Evolutionary conservation across 2,329 filamentous ascomycete species (phyloP), one percentile per base, ranked within the genome.

Genomic region (Cadophora luteo-olivacea): DNA sequence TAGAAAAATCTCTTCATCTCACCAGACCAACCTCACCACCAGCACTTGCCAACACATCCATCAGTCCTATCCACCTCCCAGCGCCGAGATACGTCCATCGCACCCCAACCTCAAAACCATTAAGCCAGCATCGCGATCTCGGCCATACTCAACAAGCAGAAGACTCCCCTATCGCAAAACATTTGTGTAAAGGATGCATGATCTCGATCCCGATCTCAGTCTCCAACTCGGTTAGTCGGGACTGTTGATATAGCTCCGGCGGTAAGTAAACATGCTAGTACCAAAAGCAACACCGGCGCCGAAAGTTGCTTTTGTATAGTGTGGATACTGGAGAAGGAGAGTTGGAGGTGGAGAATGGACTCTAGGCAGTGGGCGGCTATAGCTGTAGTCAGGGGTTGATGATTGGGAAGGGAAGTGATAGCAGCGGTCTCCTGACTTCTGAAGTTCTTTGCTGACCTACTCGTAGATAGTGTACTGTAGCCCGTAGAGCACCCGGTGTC

Each of bases 181-280:
- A 22, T 49, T 2, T n/a, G 11, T 19, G 45, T 49, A 49, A 4
- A 49, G 45, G 45, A n/a, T 49, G 45, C 45, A 49, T 19, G 45
- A 49, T 49, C 45, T 49, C 45, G 41, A 54, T 54, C 51, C 5
- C 51, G 51, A 54, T 54, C 51, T 32, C 51, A 32, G 12, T 3
- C 3, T 4, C 22, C 19, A 49, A 54, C 4, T 54, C 51, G 51
- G 12, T 32, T 54, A 54, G 19, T 25, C 51, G 51, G 51, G 24
- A 49, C 24, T 54, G 24, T 54, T 54, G 24, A 54, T 54, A 32
- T 54, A 54, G 25, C 24, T 54, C 51, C 51, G 51, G 51, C 51
- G 51, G 24, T 54, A 32, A 54, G 24, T 54, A 54, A 54, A 54
- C 51, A 54, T 19, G 25, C 51, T 25, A 16, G 16, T n/a, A 32